Percentiles rank a stretch among this genome's conserved stretches.
These are phyloP conservation scores for Rhizophora mangle DNA, from an alignment of 345 rosid genomes.

Conservation along the genomic window DNA sequence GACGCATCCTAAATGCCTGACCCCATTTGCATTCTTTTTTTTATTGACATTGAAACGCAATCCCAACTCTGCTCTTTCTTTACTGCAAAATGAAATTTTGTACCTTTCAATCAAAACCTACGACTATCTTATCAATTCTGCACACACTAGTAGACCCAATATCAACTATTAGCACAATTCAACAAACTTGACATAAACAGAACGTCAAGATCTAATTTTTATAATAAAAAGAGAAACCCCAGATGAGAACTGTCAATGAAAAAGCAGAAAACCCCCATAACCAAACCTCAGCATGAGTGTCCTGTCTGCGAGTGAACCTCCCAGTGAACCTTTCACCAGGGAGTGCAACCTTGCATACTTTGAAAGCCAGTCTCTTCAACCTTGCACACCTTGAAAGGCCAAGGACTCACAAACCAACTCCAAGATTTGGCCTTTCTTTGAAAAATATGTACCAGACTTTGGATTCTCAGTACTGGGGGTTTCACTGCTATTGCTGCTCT, in stretches of 20 bases:
- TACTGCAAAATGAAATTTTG: too few relatives aligned
- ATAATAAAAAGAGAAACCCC: background rate
- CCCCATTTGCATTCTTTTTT: too few relatives aligned
- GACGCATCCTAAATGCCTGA: too few relatives aligned
- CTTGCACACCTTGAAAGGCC: slow-evolving; percentile 84
- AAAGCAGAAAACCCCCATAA: background rate
- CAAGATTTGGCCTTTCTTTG: slow-evolving; percentile 71
- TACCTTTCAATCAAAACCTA: too few relatives aligned
- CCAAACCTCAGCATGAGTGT: slow-evolving; percentile 77
- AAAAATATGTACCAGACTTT: slow-evolving; percentile 48
- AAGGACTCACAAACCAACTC: slow-evolving; percentile 84
- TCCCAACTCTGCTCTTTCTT: too few relatives aligned
- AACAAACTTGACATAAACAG: too few relatives aligned
- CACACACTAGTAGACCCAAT: too few relatives aligned
- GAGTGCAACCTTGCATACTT: slow-evolving; percentile 77
- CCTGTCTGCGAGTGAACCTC: slow-evolving; percentile 75
- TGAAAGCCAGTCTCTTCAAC: slow-evolving; percentile 74
- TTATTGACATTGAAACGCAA: too few relatives aligned
- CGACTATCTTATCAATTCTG: too few relatives aligned
- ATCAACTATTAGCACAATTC: too few relatives aligned
- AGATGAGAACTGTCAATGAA: background rate
- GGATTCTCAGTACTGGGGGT: background rate
- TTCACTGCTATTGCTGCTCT: background rate
- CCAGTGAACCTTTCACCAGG: slow-evolving; percentile 92
- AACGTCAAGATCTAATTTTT: background rate